These are phyloP conservation scores for Yamadazyma tumulicola DNA, from an alignment of 805 yeast genomes.

Conservation along the genomic window DNA sequence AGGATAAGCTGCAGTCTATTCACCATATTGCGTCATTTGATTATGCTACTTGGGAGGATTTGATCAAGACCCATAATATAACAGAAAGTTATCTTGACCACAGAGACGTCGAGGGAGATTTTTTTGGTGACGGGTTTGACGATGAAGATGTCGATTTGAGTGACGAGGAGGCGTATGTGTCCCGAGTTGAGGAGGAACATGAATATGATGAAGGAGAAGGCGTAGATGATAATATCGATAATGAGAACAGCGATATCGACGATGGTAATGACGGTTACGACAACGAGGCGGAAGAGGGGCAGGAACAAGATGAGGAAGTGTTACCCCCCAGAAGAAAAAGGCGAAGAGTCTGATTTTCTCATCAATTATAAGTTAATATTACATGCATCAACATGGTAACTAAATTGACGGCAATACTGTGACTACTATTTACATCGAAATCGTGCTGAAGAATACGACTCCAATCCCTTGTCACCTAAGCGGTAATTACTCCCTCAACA, in stretches of 20 bases:
- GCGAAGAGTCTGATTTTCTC: background rate
- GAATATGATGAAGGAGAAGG: constrained; percentile 3
- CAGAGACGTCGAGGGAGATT: constrained; percentile 30
- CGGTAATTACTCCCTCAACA: background rate
- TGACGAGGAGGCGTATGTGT: background rate
- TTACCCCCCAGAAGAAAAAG: constrained; percentile 1
- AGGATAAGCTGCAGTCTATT: constrained; percentile 13
- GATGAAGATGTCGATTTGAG: background rate
- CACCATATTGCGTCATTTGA: constrained; percentile 78
- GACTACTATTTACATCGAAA: background rate
- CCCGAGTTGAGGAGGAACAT: constrained; percentile 1
- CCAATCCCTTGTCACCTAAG: background rate
- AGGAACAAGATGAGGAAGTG: background rate
- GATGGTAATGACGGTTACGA: background rate
- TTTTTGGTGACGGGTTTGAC: constrained; percentile 10
- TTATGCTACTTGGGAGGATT: constrained; percentile 57
- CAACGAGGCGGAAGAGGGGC: constrained; percentile 1
- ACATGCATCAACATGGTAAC: background rate
- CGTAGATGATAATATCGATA: constrained; percentile 2
- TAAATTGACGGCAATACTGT: background rate
- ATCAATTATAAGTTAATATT: constrained; percentile 4
- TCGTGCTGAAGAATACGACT: background rate
- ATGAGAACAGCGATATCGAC: constrained; percentile 1
- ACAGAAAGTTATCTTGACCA: constrained; percentile 51
- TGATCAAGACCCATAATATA: constrained; percentile 55